Conservation (phyloP, 164 flowering plant species). For the grape (Vitis vinifera) region DNA sequence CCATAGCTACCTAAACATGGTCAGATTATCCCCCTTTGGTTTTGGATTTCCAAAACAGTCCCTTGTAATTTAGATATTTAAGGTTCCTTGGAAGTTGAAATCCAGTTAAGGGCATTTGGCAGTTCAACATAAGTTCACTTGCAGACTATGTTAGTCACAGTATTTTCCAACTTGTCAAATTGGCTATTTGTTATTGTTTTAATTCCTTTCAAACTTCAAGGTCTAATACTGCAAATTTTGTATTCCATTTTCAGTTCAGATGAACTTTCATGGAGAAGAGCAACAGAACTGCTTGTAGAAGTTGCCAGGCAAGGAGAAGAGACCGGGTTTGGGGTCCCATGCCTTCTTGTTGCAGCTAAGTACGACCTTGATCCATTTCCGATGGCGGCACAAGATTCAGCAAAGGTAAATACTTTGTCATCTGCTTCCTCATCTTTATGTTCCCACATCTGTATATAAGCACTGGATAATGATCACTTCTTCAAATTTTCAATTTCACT, state of each 20-base stretch:
- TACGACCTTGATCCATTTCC: slow-evolving; percentile 27
- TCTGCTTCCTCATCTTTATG: background rate
- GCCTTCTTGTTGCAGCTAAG: slow-evolving; percentile 36
- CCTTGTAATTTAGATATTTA: background rate
- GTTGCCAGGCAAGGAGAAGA: slow-evolving; percentile 36
- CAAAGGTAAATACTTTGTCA: slow-evolving; percentile 37
- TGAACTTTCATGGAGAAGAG: slow-evolving; percentile 30
- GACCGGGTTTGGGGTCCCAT: slow-evolving; percentile 31
- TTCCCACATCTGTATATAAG: too few species aligned
- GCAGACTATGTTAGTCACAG: background rate
- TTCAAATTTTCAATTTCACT: background rate
- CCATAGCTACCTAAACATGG: too few species aligned
- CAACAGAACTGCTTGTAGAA: slow-evolving; percentile 27
- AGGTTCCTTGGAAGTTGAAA: background rate
- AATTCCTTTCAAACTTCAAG: too few species aligned
- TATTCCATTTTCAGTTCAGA: slow-evolving; percentile 25
- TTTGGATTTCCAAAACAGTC: too few species aligned
- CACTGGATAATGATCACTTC: background rate
- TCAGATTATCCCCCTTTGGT: too few species aligned
- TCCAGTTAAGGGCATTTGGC: background rate
- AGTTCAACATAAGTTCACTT: background rate
- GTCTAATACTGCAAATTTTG: background rate
- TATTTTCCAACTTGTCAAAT: background rate
- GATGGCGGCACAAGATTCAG: slow-evolving; percentile 26
- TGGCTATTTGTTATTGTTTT: too few species aligned